Evolutionary conservation across 345 rosid species (phyloP), one percentile per base, ranked within the genome.

Genomic region (Murraya paniculata): DNA sequence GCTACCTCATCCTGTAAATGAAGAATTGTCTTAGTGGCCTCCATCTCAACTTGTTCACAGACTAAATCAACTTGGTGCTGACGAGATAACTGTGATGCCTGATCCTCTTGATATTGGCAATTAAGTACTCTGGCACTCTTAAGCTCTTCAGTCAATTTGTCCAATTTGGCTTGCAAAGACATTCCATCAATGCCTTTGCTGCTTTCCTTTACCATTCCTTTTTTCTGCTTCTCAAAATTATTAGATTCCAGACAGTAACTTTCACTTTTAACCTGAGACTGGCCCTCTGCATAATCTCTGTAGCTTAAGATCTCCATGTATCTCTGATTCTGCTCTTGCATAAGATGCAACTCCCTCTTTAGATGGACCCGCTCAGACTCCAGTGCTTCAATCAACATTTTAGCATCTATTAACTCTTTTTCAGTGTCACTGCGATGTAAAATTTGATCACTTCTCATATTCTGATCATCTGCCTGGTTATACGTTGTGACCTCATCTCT

Each of bases 41-140:
- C 98, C 66, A 80, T 78, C 84, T 95, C 98, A 77, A 89, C 98
- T 80, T 95, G 91, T 73, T 95, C 95, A 36, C 91, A 69, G 73
- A 95, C 87, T 77, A 88, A 74, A 70, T 92, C 93, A 80, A 84
- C 87, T 78, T 90, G 90, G 58, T 84, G 87, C 82, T 84, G 91
- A 55, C 78, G 85, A 85, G 91, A 89, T 74, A 89, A 77, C 68
- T 83, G 91, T 41, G 91, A 86, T 73, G 81, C 82, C 64, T 81
- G 89, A 76, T 87, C 90, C 55, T 88, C 89, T 79, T 88, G 86
- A 85, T 90, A 93, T 67, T 73, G 86, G 66, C 67, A 83, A 77
- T 90, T 91, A 62, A 85, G 89, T 53, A 81, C 80, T 77, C 82
- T 89, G 50, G 93, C 89, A 64, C 85, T 79, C 80, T 91, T 88